Conservation (phyloP, 2,329 filamentous ascomycete genomes). For the Scedosporium boydii region DNA sequence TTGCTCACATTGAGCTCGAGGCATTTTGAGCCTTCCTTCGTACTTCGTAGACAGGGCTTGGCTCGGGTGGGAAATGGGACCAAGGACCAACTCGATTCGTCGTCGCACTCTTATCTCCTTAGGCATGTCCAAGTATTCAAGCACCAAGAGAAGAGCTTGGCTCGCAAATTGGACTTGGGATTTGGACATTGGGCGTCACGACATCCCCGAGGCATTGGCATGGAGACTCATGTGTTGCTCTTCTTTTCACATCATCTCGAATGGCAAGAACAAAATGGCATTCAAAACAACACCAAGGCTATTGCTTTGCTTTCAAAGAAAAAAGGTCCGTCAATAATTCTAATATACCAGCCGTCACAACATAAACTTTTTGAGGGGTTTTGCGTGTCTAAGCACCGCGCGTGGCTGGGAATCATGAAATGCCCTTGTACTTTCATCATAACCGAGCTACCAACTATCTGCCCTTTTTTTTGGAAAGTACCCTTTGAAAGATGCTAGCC, state of each 20-base stretch:
- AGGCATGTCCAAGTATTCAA: too few species aligned
- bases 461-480: constrained; percentile 29
- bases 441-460: constrained; percentile 35
- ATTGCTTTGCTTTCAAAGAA: background rate
- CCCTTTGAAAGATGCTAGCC: constrained; percentile 49
- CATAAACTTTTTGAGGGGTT: background rate
- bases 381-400: constrained; percentile 3
- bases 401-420: constrained; percentile 7
- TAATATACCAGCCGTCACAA: constrained; percentile 7
- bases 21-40: too few species aligned
- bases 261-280: background rate
- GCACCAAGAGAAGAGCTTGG: too few species aligned
- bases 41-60: too few species aligned
- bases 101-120: too few species aligned
- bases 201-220: background rate
- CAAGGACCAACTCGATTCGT: too few species aligned
- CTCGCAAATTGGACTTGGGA: too few species aligned
- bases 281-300: constrained; percentile 4
- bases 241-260: too few species aligned
- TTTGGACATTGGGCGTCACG: too few species aligned
- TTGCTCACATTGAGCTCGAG: too few species aligned
- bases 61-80: too few species aligned
- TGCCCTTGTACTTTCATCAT: constrained; percentile 26
- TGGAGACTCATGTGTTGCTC: background rate
- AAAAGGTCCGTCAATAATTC: constrained; percentile 2